phyloP scores from a whole-genome alignment of 768 basidiomycete species.

The Agaricus sinodeliciosus region DNA sequence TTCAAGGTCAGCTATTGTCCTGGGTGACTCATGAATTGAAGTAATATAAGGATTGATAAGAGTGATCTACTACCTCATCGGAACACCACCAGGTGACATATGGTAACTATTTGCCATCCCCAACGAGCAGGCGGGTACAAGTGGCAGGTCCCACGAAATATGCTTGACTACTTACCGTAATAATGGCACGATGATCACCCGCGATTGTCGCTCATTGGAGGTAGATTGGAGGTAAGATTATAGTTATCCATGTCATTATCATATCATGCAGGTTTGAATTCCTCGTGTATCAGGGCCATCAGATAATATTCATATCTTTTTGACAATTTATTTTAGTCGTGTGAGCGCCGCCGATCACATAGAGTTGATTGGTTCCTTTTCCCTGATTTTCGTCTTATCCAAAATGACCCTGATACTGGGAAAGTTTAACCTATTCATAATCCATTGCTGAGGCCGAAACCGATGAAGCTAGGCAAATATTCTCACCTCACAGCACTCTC shows the following conservation, averaged over 20 bases:
- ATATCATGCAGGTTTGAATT: neutral
- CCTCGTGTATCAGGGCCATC: neutral
- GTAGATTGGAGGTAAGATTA: no score
- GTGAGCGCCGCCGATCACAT: neutral
- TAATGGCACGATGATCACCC: no score
- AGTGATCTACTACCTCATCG: no score
- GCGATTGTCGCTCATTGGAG: no score
- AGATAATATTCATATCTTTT: neutral
- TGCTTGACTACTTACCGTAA: no score
- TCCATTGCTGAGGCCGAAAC: neutral
- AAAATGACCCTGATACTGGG: slow-evolving; percentile 4
- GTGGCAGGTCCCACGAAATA: no score
- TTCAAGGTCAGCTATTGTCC: no score
- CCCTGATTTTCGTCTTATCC: slow-evolving; percentile 9
- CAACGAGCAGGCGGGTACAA: no score
- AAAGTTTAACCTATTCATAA: neutral
- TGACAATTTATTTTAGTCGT: neutral
- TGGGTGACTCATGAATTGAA: no score
- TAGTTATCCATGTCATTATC: neutral
- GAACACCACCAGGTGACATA: no score
- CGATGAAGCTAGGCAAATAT: neutral
- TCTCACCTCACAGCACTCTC: neutral
- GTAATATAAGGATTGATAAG: no score
- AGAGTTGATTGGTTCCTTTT: neutral
- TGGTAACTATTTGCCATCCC: no score